phyloP scores from a whole-genome alignment of 306 rosid genomes.

The Prunus dulcis region DNA sequence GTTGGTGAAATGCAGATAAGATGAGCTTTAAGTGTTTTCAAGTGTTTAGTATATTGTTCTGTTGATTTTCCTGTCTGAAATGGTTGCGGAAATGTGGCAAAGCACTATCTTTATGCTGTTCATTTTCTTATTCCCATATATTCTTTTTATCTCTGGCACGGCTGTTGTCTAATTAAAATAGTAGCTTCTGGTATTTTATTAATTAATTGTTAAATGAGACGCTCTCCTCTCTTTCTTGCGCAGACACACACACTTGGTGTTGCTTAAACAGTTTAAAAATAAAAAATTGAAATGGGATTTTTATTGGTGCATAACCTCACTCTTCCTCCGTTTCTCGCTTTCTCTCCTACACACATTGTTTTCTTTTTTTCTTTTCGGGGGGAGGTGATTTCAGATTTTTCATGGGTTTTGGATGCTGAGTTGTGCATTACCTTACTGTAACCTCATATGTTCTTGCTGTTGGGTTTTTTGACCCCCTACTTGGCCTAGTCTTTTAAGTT shows the following conservation, averaged over 20 bases:
- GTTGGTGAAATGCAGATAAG: constrained; percentile 54
- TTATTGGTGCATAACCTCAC: background rate
- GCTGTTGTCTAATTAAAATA: constrained; percentile 38
- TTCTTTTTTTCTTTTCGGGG: constrained; percentile 1
- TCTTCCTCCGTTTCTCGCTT: background rate
- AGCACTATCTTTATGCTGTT: constrained; percentile 30
- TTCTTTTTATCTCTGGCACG: constrained; percentile 25
- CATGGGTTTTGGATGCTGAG: background rate
- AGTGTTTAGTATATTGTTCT: constrained; percentile 13
- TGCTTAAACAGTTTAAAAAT: background rate
- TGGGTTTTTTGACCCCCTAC: constrained; percentile 12
- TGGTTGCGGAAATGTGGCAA: constrained; percentile 42
- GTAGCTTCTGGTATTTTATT: constrained; percentile 40
- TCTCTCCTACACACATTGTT: background rate
- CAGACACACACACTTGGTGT: background rate
- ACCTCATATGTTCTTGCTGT: constrained; percentile 1
- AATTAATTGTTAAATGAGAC: constrained; percentile 40
- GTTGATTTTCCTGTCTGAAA: constrained; percentile 40
- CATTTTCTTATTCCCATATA: constrained; percentile 28
- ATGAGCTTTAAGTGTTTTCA: constrained; percentile 28
- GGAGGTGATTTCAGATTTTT: background rate
- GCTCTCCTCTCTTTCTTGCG: constrained; percentile 19
- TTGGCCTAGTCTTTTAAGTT: constrained; percentile 8
- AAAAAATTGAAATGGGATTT: constrained; percentile 26
- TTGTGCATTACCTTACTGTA: background rate